Conservation (phyloP, 768 basidiomycete genomes). For the Leccinum incarnatum region DNA sequence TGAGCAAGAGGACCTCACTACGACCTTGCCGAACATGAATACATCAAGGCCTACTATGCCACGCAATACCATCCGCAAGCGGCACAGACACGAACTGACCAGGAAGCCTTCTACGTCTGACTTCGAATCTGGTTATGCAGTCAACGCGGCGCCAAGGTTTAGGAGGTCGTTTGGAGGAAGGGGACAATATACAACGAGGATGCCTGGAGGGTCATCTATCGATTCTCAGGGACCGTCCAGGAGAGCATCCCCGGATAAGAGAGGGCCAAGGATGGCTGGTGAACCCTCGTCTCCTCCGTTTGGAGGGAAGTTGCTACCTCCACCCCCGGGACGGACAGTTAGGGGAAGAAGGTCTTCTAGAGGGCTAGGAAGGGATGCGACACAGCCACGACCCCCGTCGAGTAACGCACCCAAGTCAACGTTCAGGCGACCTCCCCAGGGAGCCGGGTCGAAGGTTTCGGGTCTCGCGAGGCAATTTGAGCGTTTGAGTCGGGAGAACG, state of each 20-base stretch:
- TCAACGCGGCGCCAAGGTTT: slow-evolving; percentile 83
- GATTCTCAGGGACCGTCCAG: slow-evolving; percentile 66
- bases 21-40: slow-evolving; percentile 21
- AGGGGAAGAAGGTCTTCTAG: slow-evolving; percentile 38
- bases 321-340: slow-evolving; percentile 33
- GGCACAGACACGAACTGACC: slow-evolving; percentile 44
- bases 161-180: slow-evolving; percentile 43
- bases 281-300: slow-evolving; percentile 35
- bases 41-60: slow-evolving; percentile 23
- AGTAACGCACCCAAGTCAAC: slow-evolving; percentile 43
- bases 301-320: slow-evolving; percentile 26
- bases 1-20: slow-evolving; percentile 60
- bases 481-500: slow-evolving; percentile 70
- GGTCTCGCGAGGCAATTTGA: slow-evolving; percentile 92
- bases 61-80: slow-evolving; percentile 43
- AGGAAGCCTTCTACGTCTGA: slow-evolving; percentile 72
- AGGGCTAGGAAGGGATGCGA: slow-evolving; percentile 35
- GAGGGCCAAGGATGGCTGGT: slow-evolving; percentile 34
- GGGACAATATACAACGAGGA: slow-evolving; percentile 45
- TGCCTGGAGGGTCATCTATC: slow-evolving; percentile 41
- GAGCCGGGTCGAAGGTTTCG: slow-evolving; percentile 69
- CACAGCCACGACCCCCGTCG: slow-evolving; percentile 42
- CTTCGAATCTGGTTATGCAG: slow-evolving; percentile 89
- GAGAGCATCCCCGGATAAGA: slow-evolving; percentile 73
- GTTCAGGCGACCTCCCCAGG: slow-evolving; percentile 50